Evolutionary conservation across 805 yeast genomes (phyloP).

Genomic region (Ogataea pignaliae): DNA sequence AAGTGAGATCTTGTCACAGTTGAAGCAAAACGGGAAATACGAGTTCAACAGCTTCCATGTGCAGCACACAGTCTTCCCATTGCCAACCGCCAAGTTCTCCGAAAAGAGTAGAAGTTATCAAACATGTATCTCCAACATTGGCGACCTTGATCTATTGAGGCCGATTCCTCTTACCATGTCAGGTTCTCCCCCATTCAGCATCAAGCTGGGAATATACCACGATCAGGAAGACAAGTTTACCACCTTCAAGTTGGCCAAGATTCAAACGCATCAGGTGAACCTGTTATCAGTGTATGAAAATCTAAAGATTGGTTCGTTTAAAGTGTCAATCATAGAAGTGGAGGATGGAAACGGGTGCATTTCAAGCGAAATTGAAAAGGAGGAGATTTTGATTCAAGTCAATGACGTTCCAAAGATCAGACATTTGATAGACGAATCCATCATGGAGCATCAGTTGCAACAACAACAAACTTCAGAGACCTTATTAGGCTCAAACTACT

Average conservation of each 20-base stretch:
- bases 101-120: constrained; percentile 17
- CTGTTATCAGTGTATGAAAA: constrained; percentile 43
- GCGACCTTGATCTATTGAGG: constrained; percentile 28
- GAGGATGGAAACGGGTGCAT: constrained; percentile 69
- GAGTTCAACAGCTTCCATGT: constrained; percentile 33
- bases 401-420: constrained; percentile 74
- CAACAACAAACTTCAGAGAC: neutral
- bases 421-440: constrained; percentile 33
- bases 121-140: constrained; percentile 27
- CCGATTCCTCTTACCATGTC: constrained; percentile 51
- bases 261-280: constrained; percentile 35
- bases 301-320: constrained; percentile 66
- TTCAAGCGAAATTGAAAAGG: constrained; percentile 36
- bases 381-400: constrained; percentile 45
- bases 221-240: constrained; percentile 54
- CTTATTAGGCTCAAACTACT: constrained; percentile 33
- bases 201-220: constrained; percentile 56
- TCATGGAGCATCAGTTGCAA: constrained; percentile 17
- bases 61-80: constrained; percentile 49
- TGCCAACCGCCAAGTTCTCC: constrained; percentile 49
- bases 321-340: constrained; percentile 52
- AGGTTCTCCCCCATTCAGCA: constrained; percentile 60
- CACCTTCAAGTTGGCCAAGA: constrained; percentile 38
- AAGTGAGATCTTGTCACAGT: constrained; percentile 31
- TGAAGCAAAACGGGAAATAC: constrained; percentile 21